Percentiles rank a stretch among this genome's conserved stretches.
phyloP scores from a whole-genome alignment of 2,329 filamentous ascomycete species.

The Pseudocercospora pini-densiflorae region DNA sequence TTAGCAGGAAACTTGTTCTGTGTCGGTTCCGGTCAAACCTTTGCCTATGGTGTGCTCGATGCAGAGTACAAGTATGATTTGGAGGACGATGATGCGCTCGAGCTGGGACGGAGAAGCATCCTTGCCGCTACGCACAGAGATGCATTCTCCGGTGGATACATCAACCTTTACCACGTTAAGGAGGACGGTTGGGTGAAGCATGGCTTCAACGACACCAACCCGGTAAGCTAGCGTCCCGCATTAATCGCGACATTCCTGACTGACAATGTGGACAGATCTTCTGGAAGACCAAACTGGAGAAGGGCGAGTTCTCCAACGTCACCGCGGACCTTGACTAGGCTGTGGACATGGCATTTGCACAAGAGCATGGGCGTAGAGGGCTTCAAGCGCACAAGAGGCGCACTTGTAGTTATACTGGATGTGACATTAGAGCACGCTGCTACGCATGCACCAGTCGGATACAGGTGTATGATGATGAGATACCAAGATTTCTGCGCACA shows the following conservation, averaged over 20 bases:
- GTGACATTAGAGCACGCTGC: constrained; percentile 3
- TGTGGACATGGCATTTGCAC: constrained; percentile 3
- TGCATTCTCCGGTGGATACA: constrained; percentile 97
- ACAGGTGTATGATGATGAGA: constrained; percentile 7
- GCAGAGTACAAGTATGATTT: constrained; percentile 93
- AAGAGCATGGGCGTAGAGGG: constrained; percentile 9
- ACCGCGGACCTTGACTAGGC: constrained; percentile 67
- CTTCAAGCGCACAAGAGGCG: constrained; percentile 7
- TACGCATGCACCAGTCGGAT: constrained; percentile 6
- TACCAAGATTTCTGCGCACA: neutral
- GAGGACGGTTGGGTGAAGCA: constrained; percentile 99
- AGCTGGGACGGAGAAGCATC: constrained; percentile 89
- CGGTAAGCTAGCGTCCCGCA: constrained; percentile 42
- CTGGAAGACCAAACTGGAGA: constrained; percentile 99
- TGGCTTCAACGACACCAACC: constrained; percentile 97
- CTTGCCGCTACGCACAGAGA: constrained; percentile 95
- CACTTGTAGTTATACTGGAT: constrained; percentile 5
- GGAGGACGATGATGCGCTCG: constrained; percentile 82
- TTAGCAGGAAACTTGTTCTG: constrained; percentile 96
- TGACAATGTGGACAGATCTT: constrained; percentile 64
- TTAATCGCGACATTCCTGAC: neutral
- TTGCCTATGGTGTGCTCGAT: constrained; percentile 97
- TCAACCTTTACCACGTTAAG: constrained; percentile 99
- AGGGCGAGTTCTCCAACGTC: constrained; percentile 97
- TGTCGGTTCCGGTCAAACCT: constrained; percentile 97